These are phyloP conservation scores for Niveomyces coronatus DNA, from an alignment of 2,329 filamentous ascomycete genomes.

Conservation along the genomic window DNA sequence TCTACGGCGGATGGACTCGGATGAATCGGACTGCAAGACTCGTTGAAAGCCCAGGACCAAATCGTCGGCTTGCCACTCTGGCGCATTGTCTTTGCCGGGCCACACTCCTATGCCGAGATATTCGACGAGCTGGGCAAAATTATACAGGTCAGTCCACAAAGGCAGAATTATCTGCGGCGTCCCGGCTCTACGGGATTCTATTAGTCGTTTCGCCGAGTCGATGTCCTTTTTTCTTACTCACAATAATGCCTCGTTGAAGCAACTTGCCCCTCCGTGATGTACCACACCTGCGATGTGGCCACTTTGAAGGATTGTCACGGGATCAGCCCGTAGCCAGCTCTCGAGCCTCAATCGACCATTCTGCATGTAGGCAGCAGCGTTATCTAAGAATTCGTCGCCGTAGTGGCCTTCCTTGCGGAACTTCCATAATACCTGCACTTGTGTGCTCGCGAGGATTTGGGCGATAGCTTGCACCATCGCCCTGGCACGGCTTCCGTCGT, in stretches of 20 bases:
- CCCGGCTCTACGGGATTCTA: background rate
- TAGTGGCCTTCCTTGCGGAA: slow-evolving; percentile 11
- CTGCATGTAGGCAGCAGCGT: slow-evolving; percentile 11
- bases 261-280: background rate
- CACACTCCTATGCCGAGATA: slow-evolving; percentile 7
- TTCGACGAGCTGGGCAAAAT: slow-evolving; percentile 9
- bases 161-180: slow-evolving; percentile 8
- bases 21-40: background rate
- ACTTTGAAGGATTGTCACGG: slow-evolving; percentile 21
- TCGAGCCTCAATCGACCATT: slow-evolving; percentile 14
- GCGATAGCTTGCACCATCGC: background rate
- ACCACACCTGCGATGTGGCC: slow-evolving; percentile 13
- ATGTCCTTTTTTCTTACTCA: background rate
- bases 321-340: slow-evolving; percentile 20
- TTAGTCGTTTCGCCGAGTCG: background rate
- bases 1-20: background rate
- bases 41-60: background rate
- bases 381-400: slow-evolving; percentile 8
- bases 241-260: background rate
- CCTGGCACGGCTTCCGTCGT: background rate
- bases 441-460: slow-evolving; percentile 9
- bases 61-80: background rate
- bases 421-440: slow-evolving; percentile 24
- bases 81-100: background rate
- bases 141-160: slow-evolving; percentile 8